Conservation (phyloP, 257 asterid genomes). For the Capsicum rhomboideum region DNA sequence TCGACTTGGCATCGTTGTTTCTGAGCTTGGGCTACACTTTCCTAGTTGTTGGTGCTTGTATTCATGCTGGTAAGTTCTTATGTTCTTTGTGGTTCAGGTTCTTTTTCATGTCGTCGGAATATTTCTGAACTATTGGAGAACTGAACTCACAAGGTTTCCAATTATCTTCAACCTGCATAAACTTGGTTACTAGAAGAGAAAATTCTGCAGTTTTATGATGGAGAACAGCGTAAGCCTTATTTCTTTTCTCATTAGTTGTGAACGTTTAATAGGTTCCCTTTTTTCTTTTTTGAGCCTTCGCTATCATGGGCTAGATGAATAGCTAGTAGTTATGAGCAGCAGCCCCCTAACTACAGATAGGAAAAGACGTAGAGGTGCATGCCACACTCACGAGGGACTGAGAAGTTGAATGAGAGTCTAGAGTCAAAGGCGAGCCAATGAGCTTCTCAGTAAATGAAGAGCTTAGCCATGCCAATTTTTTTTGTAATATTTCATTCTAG, state of each 20-base stretch:
- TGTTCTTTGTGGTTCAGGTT: background rate
- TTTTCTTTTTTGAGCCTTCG: too few species aligned
- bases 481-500: too few species aligned
- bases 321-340: too few species aligned
- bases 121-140: background rate
- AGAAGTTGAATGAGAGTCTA: too few species aligned
- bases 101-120: background rate
- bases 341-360: too few species aligned
- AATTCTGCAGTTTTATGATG: background rate
- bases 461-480: too few species aligned
- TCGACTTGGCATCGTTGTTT: constrained; percentile 63
- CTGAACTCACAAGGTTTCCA: background rate
- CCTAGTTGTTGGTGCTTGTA: constrained; percentile 89
- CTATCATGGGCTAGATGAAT: too few species aligned
- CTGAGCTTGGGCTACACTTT: constrained; percentile 78
- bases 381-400: too few species aligned
- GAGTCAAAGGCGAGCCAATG: too few species aligned
- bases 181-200: background rate
- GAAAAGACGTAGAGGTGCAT: too few species aligned
- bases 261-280: background rate
- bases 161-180: background rate
- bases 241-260: background rate
- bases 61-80: constrained; percentile 49
- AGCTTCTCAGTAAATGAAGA: too few species aligned
- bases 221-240: background rate